These are phyloP conservation scores for Phytophthora fragariaefolia DNA, from an alignment of 352 stramenopile genomes.

Conservation along the genomic window DNA sequence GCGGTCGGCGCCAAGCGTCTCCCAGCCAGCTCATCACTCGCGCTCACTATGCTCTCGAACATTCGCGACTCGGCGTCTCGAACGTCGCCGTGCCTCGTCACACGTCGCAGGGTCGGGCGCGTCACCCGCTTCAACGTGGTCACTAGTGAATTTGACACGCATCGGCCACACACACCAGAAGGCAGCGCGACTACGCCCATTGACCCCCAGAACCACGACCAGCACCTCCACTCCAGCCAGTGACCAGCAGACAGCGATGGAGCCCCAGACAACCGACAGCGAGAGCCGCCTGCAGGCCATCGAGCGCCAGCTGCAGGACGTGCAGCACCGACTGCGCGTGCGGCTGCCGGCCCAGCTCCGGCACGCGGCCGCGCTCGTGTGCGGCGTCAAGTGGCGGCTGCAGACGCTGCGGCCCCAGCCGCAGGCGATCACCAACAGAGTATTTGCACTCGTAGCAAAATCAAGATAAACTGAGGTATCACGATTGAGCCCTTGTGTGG, in stretches of 20 bases:
- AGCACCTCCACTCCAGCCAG: not conserved
- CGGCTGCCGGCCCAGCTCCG: slow-evolving; percentile 45
- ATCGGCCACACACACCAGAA: not conserved
- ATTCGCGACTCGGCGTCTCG: slow-evolving; percentile 25
- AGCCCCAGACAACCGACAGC: slow-evolving; percentile 35
- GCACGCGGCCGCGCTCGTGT: slow-evolving; percentile 43
- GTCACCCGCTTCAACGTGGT: slow-evolving; percentile 29
- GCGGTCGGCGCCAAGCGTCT: too few species aligned
- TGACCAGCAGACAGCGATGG: slow-evolving; percentile 23
- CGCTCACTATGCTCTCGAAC: slow-evolving; percentile 26
- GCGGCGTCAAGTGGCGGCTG: slow-evolving; percentile 58
- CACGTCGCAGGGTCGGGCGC: not conserved
- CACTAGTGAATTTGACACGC: slow-evolving; percentile 38
- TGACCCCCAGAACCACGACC: not conserved
- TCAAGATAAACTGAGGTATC: too few species aligned
- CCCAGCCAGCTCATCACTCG: too few species aligned
- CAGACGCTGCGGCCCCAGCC: slow-evolving; percentile 25
- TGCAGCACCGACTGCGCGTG: slow-evolving; percentile 49
- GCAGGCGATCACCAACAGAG: too few species aligned
- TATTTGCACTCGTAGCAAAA: too few species aligned
- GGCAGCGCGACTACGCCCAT: not conserved
- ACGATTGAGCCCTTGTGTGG: too few species aligned
- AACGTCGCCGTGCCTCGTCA: slow-evolving; percentile 18
- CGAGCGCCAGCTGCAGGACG: slow-evolving; percentile 44
- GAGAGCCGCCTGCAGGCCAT: slow-evolving; percentile 55